phyloP scores from a whole-genome alignment of 1,139 yeast species.

The Diutina siamensis region DNA sequence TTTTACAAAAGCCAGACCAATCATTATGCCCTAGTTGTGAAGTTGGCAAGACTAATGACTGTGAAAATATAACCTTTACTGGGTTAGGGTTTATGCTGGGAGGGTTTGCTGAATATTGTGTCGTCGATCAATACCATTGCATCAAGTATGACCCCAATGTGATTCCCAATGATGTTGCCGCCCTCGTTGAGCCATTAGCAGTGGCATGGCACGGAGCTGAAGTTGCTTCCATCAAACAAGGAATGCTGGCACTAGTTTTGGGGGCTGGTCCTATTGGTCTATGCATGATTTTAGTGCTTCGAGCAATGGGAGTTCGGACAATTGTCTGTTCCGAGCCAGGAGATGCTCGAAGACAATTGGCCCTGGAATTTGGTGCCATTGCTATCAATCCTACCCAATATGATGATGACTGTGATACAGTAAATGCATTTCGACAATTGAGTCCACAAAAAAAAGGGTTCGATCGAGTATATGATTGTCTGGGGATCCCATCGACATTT shows the following conservation, averaged over 20 bases:
- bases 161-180: conserved; percentile 2
- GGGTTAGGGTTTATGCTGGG: neutral
- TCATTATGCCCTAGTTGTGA: neutral
- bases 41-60: neutral
- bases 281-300: neutral
- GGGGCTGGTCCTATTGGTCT: conserved; percentile 5
- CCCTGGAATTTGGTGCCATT: neutral
- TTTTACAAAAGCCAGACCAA: neutral
- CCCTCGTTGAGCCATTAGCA: neutral
- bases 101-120: conserved; percentile 4
- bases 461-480: conserved; percentile 1
- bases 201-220: conserved; percentile 1
- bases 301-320: neutral
- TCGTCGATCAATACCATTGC: neutral
- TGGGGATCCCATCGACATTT: conserved; percentile 4
- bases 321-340: neutral
- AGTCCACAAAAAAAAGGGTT: neutral
- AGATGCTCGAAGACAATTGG: neutral
- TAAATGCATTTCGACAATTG: neutral
- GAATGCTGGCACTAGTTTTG: neutral
- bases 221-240: neutral
- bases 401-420: neutral
- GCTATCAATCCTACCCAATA: neutral
- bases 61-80: neutral
- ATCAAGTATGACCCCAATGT: neutral